Conservation (phyloP, 2,329 filamentous ascomycete species). For the Fusarium napiforme region DNA sequence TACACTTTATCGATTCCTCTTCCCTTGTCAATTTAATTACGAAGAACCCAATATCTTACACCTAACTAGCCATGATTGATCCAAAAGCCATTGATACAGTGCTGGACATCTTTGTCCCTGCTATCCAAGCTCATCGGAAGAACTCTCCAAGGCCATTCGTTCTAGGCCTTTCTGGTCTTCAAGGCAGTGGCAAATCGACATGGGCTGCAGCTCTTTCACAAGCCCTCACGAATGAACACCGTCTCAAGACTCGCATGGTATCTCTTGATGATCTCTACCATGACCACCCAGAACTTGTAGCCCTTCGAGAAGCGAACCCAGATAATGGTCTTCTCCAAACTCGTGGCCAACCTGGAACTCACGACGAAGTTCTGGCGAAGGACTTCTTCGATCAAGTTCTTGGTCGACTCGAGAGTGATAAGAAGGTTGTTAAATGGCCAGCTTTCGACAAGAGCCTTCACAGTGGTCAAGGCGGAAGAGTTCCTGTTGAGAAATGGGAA, state of each 20-base stretch:
- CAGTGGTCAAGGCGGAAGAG: constrained; percentile 33
- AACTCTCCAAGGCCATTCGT: constrained; percentile 29
- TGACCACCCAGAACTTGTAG: constrained; percentile 31
- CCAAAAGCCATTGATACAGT: constrained; percentile 32
- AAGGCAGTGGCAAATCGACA: constrained; percentile 44
- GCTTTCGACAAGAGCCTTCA: constrained; percentile 42
- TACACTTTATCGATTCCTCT: background rate
- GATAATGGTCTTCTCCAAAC: constrained; percentile 33
- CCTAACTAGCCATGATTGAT: constrained; percentile 32
- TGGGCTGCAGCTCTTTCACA: constrained; percentile 40
- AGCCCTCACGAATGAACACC: constrained; percentile 20
- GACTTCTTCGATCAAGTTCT: constrained; percentile 26
- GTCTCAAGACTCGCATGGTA: constrained; percentile 28
- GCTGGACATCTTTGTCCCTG: constrained; percentile 31
- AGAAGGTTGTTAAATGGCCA: constrained; percentile 28
- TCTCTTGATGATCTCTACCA: constrained; percentile 41
- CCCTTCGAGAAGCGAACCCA: constrained; percentile 31
- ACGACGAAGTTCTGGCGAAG: constrained; percentile 27
- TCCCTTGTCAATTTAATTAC: rapidly evolving
- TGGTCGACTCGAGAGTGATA: background rate
- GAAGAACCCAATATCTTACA: too few relatives aligned
- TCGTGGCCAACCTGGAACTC: constrained; percentile 40
- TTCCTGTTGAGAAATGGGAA: constrained; percentile 31
- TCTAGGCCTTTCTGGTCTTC: constrained; percentile 39
- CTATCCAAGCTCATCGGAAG: constrained; percentile 24